phyloP scores from a whole-genome alignment of 2,329 filamentous ascomycete species.

The Pseudocercospora musae region DNA sequence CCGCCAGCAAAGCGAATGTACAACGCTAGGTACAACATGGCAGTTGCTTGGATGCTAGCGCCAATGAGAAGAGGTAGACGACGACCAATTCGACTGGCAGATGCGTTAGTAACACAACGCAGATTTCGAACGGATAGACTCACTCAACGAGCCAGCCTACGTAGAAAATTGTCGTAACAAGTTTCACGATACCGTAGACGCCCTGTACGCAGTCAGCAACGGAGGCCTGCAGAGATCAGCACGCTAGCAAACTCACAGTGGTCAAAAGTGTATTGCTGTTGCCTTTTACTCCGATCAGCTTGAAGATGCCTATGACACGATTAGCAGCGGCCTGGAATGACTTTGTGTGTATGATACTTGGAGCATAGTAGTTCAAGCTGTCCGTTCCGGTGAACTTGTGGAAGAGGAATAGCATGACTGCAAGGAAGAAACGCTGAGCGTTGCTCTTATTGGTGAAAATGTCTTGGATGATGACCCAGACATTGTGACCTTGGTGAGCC shows the following conservation, averaged over 20 bases:
- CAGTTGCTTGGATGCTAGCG: constrained; percentile 18
- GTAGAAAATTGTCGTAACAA: constrained; percentile 21
- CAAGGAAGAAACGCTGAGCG: constrained; percentile 19
- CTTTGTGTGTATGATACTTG: background rate
- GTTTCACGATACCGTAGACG: constrained; percentile 24
- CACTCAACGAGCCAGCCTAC: constrained; percentile 20
- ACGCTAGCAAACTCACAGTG: constrained; percentile 5
- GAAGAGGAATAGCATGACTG: constrained; percentile 20
- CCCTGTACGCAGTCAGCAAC: constrained; percentile 12
- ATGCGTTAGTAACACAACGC: background rate
- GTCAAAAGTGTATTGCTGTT: constrained; percentile 15
- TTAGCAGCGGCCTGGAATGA: background rate
- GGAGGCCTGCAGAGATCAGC: background rate
- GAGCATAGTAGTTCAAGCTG: constrained; percentile 18
- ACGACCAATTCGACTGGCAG: constrained; percentile 14
- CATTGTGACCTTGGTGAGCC: constrained; percentile 16
- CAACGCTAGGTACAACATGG: constrained; percentile 21
- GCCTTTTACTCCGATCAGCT: constrained; percentile 17
- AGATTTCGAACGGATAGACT: background rate
- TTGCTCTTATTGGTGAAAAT: constrained; percentile 16
- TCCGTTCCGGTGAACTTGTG: constrained; percentile 22
- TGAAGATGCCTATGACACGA: constrained; percentile 17
- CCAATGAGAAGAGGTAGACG: constrained; percentile 20
- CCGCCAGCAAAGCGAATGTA: constrained; percentile 17
- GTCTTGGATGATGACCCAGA: constrained; percentile 16